Evolutionary conservation across 148 eudicot genomes (phyloP), one percentile per base, ranked within the genome.

Genomic region (Mesembryanthemum crystallinum): DNA sequence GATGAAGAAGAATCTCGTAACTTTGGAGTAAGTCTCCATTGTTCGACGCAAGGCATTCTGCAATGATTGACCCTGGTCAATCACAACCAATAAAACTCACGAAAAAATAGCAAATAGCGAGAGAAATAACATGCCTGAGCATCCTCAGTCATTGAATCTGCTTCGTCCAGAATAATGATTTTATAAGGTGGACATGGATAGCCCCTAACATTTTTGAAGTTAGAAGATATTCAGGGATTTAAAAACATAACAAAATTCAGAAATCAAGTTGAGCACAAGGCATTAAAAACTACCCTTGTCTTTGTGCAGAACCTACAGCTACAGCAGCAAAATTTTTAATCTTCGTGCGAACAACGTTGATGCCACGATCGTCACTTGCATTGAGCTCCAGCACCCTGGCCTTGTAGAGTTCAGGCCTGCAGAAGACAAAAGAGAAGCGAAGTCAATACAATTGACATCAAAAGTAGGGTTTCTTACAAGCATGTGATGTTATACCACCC

Each of bases 61-160:
- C 62, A 83, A 71, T 74, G 57, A 72, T 13, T 60, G 76, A 66
- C 67, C 21, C 67, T 18, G 27, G 64, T 60, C 68, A 61, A 28
- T 18, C 49, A 59, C 69, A 35, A 51, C 37, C 25, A 70, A 35
- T n/a, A n/a, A n/a, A n/a, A n/a, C n/a, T n/a, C n/a, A n/a, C n/a
- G n/a, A n/a, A n/a, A n/a, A 30, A 30, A 52, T 47, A 27, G 58
- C 15, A 45, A 18, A 27, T 42, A 61, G 69, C 37, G 11, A 73
- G 51, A 29, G 12, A 49, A 68, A 10, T 35, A 71, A 80, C 90
- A 69, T 83, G 81, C 98, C 96, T 92, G 98, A 71, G 98, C 97
- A 84, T 94, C 98, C 89, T 94, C 97, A 49, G 98, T 94, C 98
- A 94, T 94, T 72, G 98, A 94, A 89, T 94, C 98, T 57, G 98